Percentiles rank a stretch among this genome's conserved stretches.
phyloP scores from a whole-genome alignment of 441 rosid genomes.

The Melastoma candidum region DNA sequence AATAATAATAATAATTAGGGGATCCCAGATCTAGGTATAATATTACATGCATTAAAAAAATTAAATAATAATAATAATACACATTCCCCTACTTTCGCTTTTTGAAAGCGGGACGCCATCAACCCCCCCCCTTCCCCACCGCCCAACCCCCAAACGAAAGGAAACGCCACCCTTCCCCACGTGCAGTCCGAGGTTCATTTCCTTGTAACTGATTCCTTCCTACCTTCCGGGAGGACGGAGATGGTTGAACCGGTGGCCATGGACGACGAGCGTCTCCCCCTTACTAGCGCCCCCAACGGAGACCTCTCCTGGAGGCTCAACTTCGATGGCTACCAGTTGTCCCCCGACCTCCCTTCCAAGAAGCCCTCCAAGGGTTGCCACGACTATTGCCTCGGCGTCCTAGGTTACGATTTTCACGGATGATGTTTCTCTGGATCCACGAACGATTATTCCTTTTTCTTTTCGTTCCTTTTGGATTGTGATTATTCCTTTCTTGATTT shows the following conservation, averaged over 20 bases:
- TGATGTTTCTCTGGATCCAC: no score
- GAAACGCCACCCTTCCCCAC: no score
- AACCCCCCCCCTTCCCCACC: neutral
- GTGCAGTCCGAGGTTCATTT: neutral
- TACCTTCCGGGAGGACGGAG: conserved; percentile 25
- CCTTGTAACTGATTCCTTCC: neutral
- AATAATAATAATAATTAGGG: no score
- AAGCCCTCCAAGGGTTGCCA: conserved; percentile 38
- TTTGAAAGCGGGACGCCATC: neutral
- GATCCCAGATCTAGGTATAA: no score
- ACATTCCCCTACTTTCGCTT: neutral
- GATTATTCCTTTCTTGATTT: no score
- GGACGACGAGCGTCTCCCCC: conserved; percentile 48
- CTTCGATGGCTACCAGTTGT: conserved; percentile 61
- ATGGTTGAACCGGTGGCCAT: conserved; percentile 33
- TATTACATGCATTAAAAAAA: no score
- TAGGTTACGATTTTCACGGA: conserved; percentile 25
- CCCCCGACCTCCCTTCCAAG: conserved; percentile 32
- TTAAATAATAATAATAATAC: no score
- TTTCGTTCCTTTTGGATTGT: no score
- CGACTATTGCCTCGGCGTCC: conserved; percentile 61
- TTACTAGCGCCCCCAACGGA: conserved; percentile 30
- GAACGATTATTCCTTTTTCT: no score
- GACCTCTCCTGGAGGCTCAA: conserved; percentile 83
- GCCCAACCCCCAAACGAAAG: neutral